Base-by-base conservation (phyloP, 169 alveolate species). In the Eimeria zaria region DNA sequence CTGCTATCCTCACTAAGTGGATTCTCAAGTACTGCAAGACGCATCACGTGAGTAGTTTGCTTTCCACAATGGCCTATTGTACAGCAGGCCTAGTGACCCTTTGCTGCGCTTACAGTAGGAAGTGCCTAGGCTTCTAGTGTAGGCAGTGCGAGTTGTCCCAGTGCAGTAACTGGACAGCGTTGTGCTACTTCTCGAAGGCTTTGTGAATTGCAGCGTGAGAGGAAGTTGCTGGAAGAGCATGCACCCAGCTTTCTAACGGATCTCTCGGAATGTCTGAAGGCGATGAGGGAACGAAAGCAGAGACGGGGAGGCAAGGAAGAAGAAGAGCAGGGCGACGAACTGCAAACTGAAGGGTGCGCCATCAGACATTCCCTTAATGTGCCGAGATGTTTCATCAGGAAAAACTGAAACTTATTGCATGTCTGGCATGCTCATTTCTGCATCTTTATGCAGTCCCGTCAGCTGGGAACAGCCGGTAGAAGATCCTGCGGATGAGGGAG, bases 1-100 rank as follows among this genome's bases (percentile, higher is more conserved):
- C 90, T 41, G 89, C 83, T 7, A 88, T 94, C 41, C 96, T 94
- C 60, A 81, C 93, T 7, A 94, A 69, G 80, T 94, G 96, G 96
- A 71, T 94, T 18, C 90, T 94, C 44, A 94, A 94, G 95, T 94
- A 64, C 89, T 51, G 89, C 89, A 94, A 94, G 69, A 81, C 90
- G 69, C 85, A 84, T 71, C 96, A 88, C 53, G 96, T 94, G 80
- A 81, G 96, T 44, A n/a, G 44, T 36, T 27, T 46, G 69, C 62
- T 48, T 3, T 9, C 46, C 67, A 80, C 2, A 55, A n/a, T 39
- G 51, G 14, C 41, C 27, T 71, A 22, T 12, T 11, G 24, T 39
- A 36, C 53, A 36, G 53, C 51, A 36, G 81, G 14, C 9, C 18
- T 5, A 41, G 83, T 22, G 30, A 33, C 18, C 16, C 53, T 36